Conservation (phyloP, 345 rosid genomes). For the Eucalyptus virginea region DNA sequence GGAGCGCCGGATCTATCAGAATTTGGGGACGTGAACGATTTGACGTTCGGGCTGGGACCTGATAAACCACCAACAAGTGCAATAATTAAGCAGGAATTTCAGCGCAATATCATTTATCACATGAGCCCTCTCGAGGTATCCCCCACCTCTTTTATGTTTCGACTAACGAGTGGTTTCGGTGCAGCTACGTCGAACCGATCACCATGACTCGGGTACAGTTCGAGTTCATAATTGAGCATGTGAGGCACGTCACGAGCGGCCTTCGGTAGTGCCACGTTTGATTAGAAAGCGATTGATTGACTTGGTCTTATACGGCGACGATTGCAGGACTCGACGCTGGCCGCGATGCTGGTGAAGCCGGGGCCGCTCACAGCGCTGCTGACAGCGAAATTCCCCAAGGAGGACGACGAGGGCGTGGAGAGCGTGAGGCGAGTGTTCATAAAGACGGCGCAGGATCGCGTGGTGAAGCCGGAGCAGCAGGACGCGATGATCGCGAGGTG, state of each 20-base stretch:
- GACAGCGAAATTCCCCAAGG: conserved; percentile 21
- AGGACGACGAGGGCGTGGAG: not conserved
- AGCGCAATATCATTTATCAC: conserved; percentile 48
- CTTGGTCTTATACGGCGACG: not conserved
- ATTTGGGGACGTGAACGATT: conserved; percentile 58
- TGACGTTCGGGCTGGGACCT: conserved; percentile 56
- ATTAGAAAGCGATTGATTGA: not conserved
- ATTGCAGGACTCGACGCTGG: conserved; percentile 57
- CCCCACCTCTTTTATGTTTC: not conserved
- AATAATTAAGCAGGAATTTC: conserved; percentile 38
- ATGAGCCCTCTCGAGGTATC: conserved; percentile 66
- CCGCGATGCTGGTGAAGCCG: conserved; percentile 64
- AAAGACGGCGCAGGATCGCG: conserved; percentile 47
- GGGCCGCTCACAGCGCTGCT: conserved; percentile 52
- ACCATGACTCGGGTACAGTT: not conserved
- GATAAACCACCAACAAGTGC: conserved; percentile 75
- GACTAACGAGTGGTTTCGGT: not conserved
- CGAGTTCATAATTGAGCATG: not conserved
- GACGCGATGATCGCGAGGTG: conserved; percentile 63
- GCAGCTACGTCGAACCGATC: not conserved
- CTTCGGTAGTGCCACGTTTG: not conserved
- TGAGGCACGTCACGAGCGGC: not conserved
- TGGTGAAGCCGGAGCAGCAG: conserved; percentile 67
- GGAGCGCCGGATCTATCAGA: conserved; percentile 71
- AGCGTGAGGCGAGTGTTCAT: conserved; percentile 52